Evolutionary conservation across 139 green algal genomes (phyloP), one percentile per base, ranked within the genome.

Genomic region (Yamagishiella unicocca): DNA sequence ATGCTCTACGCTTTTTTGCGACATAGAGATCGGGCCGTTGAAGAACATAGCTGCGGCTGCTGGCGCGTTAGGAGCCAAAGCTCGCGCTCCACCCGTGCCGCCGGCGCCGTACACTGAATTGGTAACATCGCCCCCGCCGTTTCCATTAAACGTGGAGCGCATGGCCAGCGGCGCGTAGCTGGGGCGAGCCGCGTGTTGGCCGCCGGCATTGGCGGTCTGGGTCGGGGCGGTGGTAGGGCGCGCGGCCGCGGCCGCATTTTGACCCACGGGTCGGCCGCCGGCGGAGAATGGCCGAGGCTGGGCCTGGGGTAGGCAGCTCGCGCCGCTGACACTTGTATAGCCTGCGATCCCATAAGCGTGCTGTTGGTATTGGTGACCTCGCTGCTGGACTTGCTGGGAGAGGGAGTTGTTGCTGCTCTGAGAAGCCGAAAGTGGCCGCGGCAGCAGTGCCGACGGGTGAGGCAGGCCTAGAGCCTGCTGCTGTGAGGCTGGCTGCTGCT

Each of bases 251-350:
- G 43, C 42, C 42, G 72, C 29, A 35, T 22, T 29, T n/a, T 81
- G 74, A 82, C 74, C 74, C 74, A 46, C 19, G 74, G 74, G 74
- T 67, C 46, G 70, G 38, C 46, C 54, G 17, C 74, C 74, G 9
- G 74, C 74, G 4, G 74, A 82, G 31, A 68, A 46, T 5, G 74
- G 74, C 31, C 74, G 46, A 10, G 33, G 40, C 72, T 55, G 72
- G 27, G 72, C 5, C 40, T 58, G 70, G 21, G 70, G 70, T 25
- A 80, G 72, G 7, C 72, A 43, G 43, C 27, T 62, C 12, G 72
- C 43, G 25, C 71, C 71, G 71, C 71, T 79, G 24, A 58, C 27
- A 45, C 72, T 80, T 29, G 72, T 62, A n/a, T 64, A 80, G 21
- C 24, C 72, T 54, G 45, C 72, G 31, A 9, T 24, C 10, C 72